phyloP scores from a whole-genome alignment of 164 flowering plant genomes.

The Cinnamomum micranthum region DNA sequence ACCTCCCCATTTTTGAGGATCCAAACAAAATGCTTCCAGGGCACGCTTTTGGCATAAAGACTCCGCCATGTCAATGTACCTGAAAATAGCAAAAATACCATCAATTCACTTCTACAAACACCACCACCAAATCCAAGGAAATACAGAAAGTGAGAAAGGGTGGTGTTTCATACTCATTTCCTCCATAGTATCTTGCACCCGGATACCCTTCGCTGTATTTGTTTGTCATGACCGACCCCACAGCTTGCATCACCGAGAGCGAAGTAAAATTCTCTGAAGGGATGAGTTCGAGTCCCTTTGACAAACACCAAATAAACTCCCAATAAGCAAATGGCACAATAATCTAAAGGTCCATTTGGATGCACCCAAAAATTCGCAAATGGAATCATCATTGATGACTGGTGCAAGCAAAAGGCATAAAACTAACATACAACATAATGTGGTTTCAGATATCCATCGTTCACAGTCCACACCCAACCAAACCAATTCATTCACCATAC shows the following conservation, averaged over 20 bases:
- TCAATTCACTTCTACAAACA: neutral
- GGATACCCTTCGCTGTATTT: slow-evolving; percentile 99
- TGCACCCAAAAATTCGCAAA: neutral
- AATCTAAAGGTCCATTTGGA: neutral
- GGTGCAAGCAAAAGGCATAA: neutral
- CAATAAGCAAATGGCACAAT: neutral
- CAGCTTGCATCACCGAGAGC: slow-evolving; percentile 98
- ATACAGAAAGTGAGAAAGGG: neutral
- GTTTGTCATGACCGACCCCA: slow-evolving; percentile 98
- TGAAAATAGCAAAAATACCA: slow-evolving; percentile 21
- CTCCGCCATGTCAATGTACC: slow-evolving; percentile 99
- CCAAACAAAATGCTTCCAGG: slow-evolving; percentile 87
- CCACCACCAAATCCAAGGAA: neutral
- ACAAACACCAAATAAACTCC: slow-evolving; percentile 11
- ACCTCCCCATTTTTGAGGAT: slow-evolving; percentile 99
- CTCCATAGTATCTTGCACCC: slow-evolving; percentile 99
- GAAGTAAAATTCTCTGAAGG: slow-evolving; percentile 99
- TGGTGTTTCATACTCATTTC: slow-evolving; percentile 74
- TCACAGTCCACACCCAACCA: too few relatives aligned
- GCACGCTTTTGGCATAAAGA: slow-evolving; percentile 97
- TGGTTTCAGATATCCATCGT: too few relatives aligned
- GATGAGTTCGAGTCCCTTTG: slow-evolving; percentile 90
- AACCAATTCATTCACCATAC: too few relatives aligned
- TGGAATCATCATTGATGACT: neutral
- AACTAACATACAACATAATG: neutral